Evolutionary conservation across 75 land plant genomes (phyloP), one percentile per base, ranked within the genome.

Genomic region (Isoetes taiwanensis): DNA sequence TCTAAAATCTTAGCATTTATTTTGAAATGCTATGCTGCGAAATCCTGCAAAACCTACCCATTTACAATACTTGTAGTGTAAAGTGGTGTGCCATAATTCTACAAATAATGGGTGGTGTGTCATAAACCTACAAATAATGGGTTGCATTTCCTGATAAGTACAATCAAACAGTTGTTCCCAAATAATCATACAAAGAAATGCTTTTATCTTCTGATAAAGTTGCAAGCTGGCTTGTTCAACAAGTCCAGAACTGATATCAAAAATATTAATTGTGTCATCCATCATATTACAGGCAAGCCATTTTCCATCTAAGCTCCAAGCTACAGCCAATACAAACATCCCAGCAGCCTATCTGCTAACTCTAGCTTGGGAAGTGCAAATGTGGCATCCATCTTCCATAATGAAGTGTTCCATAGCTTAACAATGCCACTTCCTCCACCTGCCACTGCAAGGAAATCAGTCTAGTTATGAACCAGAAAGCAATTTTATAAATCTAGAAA

Each of bases 161-260:
- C n/a, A n/a, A n/a, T n/a, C n/a, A n/a, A n/a, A n/a, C n/a, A n/a
- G n/a, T n/a, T n/a, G n/a, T n/a, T n/a, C n/a, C n/a, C n/a, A n/a
- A n/a, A n/a, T 80, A 91, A 41, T 86, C 82, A 71, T 86, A 91
- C 57, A 91, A 58, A 0, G 84, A 80, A 31, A 91, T 74, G 63
- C 88, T 86, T 61, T 78, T 80, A 63, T 91, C 97, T 65, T 91
- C 97, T 4, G 97, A 86, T 3, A 86, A 88, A 63, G 84, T 86
- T 24, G 94, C 97, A 48, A 91, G 75, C 53, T 88, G 66, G 17
- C 97, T 88, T 23, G 59, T 63, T 28, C 82, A 39, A 67, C 53
- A 48, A 62, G 98, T 20, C 98, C 98, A 25, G 98, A 93, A 75
- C 87, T 72, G 27, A 84, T 86, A 63, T 93, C 98, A 67, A 93